phyloP scores from a whole-genome alignment of 73 alveolate species.

The Symbiodinium pilosum region DNA sequence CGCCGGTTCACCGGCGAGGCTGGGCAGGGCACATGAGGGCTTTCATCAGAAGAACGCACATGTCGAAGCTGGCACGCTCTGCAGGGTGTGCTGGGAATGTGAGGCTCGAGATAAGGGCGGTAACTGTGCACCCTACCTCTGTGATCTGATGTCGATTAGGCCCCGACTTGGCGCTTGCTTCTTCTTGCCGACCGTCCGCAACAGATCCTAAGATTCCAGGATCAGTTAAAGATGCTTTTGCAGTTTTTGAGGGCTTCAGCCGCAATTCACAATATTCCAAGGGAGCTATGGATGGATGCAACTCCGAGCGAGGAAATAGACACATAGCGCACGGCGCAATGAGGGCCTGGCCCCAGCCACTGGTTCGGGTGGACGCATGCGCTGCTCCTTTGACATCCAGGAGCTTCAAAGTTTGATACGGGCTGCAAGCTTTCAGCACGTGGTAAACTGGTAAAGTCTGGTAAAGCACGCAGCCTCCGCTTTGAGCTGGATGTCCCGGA shows the following conservation, averaged over 20 bases:
- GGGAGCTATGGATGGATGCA: no score
- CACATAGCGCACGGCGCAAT: neutral
- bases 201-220: conserved; percentile 9
- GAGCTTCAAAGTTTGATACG: no score
- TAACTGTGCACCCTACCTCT: no score
- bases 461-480: conserved; percentile 84
- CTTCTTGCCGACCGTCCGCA: conserved; percentile 89
- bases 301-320: neutral
- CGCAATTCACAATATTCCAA: no score
- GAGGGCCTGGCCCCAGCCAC: conserved; percentile 63
- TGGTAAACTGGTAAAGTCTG: no score
- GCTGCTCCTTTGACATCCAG: conserved; percentile 65
- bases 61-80: no score
- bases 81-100: no score
- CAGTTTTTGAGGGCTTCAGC: no score
- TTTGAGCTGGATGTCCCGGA: conserved; percentile 93
- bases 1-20: conserved; percentile 26
- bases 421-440: no score
- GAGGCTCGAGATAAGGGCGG: no score
- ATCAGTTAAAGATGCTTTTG: neutral
- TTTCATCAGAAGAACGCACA: no score
- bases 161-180: conserved; percentile 82
- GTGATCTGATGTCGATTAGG: no score
- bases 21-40: neutral
- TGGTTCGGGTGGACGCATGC: conserved; percentile 92